A percentile compares a stretch with the other conserved stretches of the same genome.
Evolutionary conservation across 108 stramenopile genomes (phyloP).

Genomic region (Schizochytrium sp.): DNA sequence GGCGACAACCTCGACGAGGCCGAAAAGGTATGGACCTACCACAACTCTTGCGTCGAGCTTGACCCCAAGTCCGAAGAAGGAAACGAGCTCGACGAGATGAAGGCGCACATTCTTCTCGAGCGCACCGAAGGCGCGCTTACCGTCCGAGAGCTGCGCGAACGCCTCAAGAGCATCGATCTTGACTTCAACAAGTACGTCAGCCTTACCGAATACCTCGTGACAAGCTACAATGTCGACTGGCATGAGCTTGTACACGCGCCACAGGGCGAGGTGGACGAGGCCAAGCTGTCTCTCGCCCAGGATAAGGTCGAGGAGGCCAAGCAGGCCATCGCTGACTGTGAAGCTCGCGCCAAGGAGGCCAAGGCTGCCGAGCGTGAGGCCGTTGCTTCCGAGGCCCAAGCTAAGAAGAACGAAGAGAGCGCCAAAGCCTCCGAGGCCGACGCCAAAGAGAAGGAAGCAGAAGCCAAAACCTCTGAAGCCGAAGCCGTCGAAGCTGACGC

Average conservation of each 20-base stretch:
- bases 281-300: neutral
- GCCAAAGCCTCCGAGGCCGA: neutral
- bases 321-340: neutral
- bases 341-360: neutral
- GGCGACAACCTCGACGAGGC: neutral
- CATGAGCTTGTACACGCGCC: neutral
- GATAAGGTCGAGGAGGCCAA: conserved; percentile 4
- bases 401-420: neutral
- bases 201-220: neutral
- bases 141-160: neutral
- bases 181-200: neutral
- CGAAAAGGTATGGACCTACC: neutral
- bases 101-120: neutral
- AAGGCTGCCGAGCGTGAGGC: neutral
- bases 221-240: neutral
- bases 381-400: neutral
- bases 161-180: neutral
- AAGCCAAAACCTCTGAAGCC: neutral
- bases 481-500: neutral
- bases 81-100: neutral
- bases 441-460: neutral
- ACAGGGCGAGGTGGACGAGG: neutral
- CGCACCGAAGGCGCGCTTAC: neutral
- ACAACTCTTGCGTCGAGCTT: neutral
- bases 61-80: neutral